Percentiles rank a stretch among this genome's conserved stretches.
phyloP scores from a whole-genome alignment of 2,329 filamentous ascomycete species.

The Raffaelea albimanens region DNA sequence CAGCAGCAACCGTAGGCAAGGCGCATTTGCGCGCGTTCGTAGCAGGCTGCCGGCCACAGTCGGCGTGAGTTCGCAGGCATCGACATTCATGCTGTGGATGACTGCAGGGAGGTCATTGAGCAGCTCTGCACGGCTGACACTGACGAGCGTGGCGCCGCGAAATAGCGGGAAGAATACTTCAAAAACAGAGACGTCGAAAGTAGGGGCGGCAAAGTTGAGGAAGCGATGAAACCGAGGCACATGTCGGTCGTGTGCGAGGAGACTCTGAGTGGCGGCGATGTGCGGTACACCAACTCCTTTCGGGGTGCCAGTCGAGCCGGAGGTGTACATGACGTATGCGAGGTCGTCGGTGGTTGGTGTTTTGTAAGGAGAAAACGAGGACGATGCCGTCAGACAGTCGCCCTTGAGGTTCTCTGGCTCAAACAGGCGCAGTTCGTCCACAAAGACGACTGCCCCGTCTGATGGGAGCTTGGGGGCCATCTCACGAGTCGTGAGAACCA shows the following conservation, averaged over 20 bases:
- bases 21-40: conserved; percentile 55
- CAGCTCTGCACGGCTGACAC: conserved; percentile 59
- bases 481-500: conserved; percentile 55
- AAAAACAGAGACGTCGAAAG: conserved; percentile 91
- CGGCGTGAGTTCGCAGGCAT: conserved; percentile 82
- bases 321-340: conserved; percentile 91
- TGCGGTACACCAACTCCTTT: conserved; percentile 85
- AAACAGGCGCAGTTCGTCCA: conserved; percentile 17
- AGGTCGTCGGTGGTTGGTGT: conserved; percentile 30
- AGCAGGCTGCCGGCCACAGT: conserved; percentile 76
- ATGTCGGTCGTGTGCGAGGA: conserved; percentile 71
- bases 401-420: neutral
- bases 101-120: conserved; percentile 64
- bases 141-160: conserved; percentile 63
- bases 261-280: conserved; percentile 66
- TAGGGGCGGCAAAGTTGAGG: conserved; percentile 84
- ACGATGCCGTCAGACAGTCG: too few relatives aligned
- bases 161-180: conserved; percentile 87
- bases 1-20: conserved; percentile 59
- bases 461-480: conserved; percentile 31
- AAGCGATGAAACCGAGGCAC: conserved; percentile 72
- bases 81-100: conserved; percentile 57
- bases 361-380: neutral
- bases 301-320: conserved; percentile 77
- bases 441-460: conserved; percentile 24